Percentiles rank a stretch among this genome's conserved stretches.
Conservation (phyloP, 257 asterid species). For the Anisodus tanguticus region DNA sequence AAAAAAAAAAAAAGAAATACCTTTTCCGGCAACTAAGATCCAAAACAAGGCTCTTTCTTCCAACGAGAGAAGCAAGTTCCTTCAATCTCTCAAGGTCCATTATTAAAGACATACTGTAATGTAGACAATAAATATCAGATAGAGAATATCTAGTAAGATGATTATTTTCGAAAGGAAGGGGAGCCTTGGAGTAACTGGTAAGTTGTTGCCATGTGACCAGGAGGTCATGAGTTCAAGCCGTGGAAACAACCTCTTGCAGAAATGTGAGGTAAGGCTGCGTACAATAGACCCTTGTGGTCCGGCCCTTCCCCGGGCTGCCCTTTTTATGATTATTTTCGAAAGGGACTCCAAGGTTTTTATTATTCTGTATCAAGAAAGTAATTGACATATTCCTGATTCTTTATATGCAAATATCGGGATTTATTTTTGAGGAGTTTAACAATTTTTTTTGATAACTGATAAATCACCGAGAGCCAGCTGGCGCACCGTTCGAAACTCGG, state of each 20-base stretch:
- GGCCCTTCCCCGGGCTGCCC: too few relatives aligned
- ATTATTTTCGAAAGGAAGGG: constrained; percentile 14
- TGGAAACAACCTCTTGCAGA: too few relatives aligned
- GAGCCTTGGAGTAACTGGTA: too few relatives aligned
- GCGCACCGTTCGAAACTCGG: too few relatives aligned
- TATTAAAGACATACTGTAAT: constrained; percentile 80
- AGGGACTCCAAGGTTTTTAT: background rate
- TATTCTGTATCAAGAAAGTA: background rate
- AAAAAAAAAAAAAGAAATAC: constrained; percentile 35
- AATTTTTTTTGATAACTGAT: too few relatives aligned
- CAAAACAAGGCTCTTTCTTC: constrained; percentile 79
- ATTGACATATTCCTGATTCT: background rate
- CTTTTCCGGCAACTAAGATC: constrained; percentile 98
- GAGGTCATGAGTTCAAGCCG: too few relatives aligned
- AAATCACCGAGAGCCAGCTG: too few relatives aligned
- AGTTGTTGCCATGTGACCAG: too few relatives aligned
- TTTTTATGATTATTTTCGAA: constrained; percentile 7
- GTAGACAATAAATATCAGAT: constrained; percentile 30
- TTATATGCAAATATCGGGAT: background rate
- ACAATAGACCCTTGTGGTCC: too few relatives aligned
- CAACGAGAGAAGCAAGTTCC: constrained; percentile 74
- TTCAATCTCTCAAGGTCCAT: constrained; percentile 83
- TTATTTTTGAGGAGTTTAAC: background rate
- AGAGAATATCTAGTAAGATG: constrained; percentile 32
- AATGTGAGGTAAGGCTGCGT: too few relatives aligned